Evolutionary conservation across 2,329 filamentous ascomycete genomes (phyloP).

Genomic region (Penicillium occitanis): DNA sequence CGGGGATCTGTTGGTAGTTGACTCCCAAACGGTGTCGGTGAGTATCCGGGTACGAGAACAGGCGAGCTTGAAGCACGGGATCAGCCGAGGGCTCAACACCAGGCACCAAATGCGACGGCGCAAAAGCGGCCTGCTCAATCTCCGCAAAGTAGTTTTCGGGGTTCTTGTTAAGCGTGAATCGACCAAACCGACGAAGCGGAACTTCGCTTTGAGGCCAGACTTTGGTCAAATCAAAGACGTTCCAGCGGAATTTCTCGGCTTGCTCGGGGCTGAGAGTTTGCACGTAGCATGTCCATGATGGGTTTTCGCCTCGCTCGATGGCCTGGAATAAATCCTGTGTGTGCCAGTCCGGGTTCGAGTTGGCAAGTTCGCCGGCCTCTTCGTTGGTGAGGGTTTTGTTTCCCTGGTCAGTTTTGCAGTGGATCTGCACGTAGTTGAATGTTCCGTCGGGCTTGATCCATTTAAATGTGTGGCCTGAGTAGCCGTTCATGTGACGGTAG

Average conservation of each 20-base stretch:
- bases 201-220: conserved; percentile 65
- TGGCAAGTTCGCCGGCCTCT: conserved; percentile 56
- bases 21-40: conserved; percentile 63
- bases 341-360: conserved; percentile 62
- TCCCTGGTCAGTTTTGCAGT: conserved; percentile 64
- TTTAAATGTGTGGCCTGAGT: conserved; percentile 67
- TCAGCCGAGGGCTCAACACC: conserved; percentile 70
- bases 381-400: conserved; percentile 60
- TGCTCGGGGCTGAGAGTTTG: conserved; percentile 64
- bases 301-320: conserved; percentile 61
- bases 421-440: conserved; percentile 66
- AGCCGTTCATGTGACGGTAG: conserved; percentile 67
- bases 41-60: conserved; percentile 71
- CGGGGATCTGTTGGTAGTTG: conserved; percentile 65
- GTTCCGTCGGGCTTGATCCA: conserved; percentile 64
- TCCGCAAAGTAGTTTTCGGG: conserved; percentile 68
- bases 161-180: conserved; percentile 65
- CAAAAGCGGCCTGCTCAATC: conserved; percentile 70
- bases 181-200: conserved; percentile 61
- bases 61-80: conserved; percentile 66
- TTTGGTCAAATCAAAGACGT: conserved; percentile 69
- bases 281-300: conserved; percentile 64
- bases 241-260: conserved; percentile 61
- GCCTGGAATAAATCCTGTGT: conserved; percentile 65
- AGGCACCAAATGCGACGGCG: conserved; percentile 64